Percentiles rank a stretch among this genome's conserved stretches.
Evolutionary conservation across 202 grass and related monocot species (phyloP).

Genomic region (Schoenoplectus tabernaemontani): DNA sequence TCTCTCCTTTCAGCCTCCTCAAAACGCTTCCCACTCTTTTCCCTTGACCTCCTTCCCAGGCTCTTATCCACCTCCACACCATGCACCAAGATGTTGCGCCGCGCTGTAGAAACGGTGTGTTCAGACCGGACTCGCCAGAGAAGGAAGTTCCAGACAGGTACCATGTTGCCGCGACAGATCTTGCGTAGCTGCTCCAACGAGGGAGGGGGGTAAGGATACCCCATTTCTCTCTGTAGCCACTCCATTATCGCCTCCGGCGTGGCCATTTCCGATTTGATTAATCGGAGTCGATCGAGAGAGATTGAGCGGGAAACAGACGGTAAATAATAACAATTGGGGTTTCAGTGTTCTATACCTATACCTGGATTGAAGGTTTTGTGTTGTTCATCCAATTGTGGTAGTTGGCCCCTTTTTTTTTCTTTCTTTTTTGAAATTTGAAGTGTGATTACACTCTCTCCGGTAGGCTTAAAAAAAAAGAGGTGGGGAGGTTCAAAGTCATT

Average conservation of each 20-base stretch:
- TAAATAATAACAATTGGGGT: not conserved
- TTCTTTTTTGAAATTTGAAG: not conserved
- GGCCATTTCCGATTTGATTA: slow-evolving; percentile 29
- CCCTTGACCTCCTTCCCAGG: slow-evolving; percentile 37
- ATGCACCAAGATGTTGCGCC: slow-evolving; percentile 83
- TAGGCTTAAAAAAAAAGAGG: no score
- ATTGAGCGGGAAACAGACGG: not conserved
- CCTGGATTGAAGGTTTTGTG: not conserved
- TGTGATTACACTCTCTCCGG: no score
- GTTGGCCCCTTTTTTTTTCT: no score
- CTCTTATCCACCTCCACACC: slow-evolving; percentile 49
- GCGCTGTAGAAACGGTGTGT: slow-evolving; percentile 69
- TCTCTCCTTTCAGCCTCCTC: slow-evolving; percentile 68
- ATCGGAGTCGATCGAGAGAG: slow-evolving; percentile 17
- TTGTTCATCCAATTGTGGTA: no score
- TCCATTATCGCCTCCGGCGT: slow-evolving; percentile 85
- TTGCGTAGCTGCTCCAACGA: slow-evolving; percentile 86
- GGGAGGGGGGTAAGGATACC: slow-evolving; percentile 64
- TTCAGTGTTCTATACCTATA: not conserved
- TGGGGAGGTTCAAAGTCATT: no score
- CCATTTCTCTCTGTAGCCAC: slow-evolving; percentile 99
- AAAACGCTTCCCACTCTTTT: slow-evolving; percentile 28
- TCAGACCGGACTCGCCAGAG: slow-evolving; percentile 85
- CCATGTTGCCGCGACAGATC: slow-evolving; percentile 99
- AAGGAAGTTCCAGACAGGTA: slow-evolving; percentile 89